Percentiles rank a stretch among this genome's conserved stretches.
phyloP scores from a whole-genome alignment of 2,329 filamentous ascomycete genomes.

The Trichoderma atroviride region DNA sequence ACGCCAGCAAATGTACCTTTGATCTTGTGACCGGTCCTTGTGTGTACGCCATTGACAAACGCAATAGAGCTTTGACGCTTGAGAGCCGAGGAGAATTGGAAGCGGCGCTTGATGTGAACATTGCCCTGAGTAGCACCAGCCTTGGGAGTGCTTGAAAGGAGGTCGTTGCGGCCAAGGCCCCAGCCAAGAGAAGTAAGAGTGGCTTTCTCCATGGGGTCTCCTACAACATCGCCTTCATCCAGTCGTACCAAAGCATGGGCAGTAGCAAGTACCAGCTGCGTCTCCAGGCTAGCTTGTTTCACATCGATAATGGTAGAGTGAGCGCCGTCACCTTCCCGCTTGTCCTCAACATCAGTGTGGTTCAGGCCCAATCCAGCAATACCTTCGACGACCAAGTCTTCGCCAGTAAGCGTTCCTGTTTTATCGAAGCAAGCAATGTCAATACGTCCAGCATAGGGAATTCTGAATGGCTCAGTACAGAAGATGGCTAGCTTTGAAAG shows the following conservation, averaged over 20 bases:
- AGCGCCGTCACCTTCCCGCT: constrained; percentile 74
- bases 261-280: constrained; percentile 89
- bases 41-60: constrained; percentile 73
- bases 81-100: constrained; percentile 95
- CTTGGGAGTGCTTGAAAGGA: constrained; percentile 64
- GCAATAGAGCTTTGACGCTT: constrained; percentile 96
- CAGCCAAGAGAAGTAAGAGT: constrained; percentile 88
- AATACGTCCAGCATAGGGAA: constrained; percentile 92
- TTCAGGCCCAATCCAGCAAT: constrained; percentile 86
- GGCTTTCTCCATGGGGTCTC: constrained; percentile 98
- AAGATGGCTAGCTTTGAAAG: constrained; percentile 96
- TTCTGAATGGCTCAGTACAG: constrained; percentile 98
- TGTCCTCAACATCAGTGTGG: constrained; percentile 64
- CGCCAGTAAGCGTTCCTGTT: constrained; percentile 93
- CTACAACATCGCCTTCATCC: constrained; percentile 95
- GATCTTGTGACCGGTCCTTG: constrained; percentile 71
- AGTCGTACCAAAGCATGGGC: constrained; percentile 95
- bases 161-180: constrained; percentile 88
- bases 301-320: constrained; percentile 78
- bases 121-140: constrained; percentile 56
- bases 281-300: constrained; percentile 72
- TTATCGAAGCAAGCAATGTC: constrained; percentile 99
- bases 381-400: constrained; percentile 95
- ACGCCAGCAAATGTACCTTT: constrained; percentile 91
- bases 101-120: constrained; percentile 93